Conservation (phyloP, 2,329 filamentous ascomycete genomes). For the Colletotrichum echinochloae region DNA sequence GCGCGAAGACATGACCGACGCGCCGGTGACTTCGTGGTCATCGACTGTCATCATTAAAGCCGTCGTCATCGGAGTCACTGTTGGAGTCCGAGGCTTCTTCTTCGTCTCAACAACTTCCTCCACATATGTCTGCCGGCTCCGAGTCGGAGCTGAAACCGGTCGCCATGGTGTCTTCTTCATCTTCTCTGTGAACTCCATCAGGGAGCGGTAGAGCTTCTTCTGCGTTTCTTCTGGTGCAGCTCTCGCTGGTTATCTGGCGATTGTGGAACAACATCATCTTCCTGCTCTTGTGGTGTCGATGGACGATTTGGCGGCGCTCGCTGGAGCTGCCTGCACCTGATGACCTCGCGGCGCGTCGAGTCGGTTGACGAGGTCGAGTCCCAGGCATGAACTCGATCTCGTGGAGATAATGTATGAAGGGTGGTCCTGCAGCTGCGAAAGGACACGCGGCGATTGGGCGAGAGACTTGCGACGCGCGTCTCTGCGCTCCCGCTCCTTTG, state of each 20-base stretch:
- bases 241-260: constrained; percentile 75
- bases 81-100: constrained; percentile 56
- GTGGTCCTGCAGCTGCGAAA: constrained; percentile 98
- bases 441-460: constrained; percentile 91
- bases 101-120: constrained; percentile 67
- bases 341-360: constrained; percentile 79
- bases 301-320: constrained; percentile 60
- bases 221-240: constrained; percentile 66
- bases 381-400: constrained; percentile 88
- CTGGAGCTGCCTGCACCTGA: constrained; percentile 55
- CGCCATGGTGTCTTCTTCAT: constrained; percentile 75
- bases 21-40: constrained; percentile 79
- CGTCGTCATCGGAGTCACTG: constrained; percentile 77
- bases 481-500: constrained; percentile 78
- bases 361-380: constrained; percentile 88
- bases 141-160: constrained; percentile 82
- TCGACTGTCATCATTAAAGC: constrained; percentile 87
- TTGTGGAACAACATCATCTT: constrained; percentile 67
- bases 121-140: constrained; percentile 66
- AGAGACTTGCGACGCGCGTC: constrained; percentile 93
- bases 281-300: constrained; percentile 72
- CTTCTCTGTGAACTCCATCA: constrained; percentile 73
- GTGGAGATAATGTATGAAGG: constrained; percentile 95
- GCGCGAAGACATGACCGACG: constrained; percentile 72
- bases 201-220: constrained; percentile 76